Conservation (phyloP, 495 filamentous ascomycete genomes). For the Tuber magnatum region DNA sequence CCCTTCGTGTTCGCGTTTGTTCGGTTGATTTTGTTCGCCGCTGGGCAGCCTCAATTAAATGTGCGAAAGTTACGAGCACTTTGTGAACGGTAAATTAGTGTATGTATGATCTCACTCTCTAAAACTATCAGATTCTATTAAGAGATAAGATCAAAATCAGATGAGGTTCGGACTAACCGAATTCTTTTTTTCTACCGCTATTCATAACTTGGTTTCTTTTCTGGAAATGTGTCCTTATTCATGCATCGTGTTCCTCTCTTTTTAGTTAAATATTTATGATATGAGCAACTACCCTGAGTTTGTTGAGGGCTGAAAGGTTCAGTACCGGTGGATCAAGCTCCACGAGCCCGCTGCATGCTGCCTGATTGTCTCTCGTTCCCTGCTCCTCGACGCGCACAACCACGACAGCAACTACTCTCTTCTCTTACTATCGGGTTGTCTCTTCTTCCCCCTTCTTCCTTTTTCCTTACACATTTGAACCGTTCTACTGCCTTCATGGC, state of each 20-base stretch:
- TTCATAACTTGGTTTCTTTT: not conserved
- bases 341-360: not conserved
- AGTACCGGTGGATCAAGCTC: not conserved
- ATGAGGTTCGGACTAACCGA: not conserved
- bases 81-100: no score
- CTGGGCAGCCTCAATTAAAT: no score
- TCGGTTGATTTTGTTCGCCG: no score
- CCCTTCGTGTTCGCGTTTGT: no score
- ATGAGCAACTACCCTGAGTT: not conserved
- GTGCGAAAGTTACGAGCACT: no score
- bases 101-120: no score
- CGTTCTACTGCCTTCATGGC: conserved; percentile 18
- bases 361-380: not conserved
- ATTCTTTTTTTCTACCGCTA: not conserved
- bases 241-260: not conserved
- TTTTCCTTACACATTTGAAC: not conserved
- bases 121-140: no score
- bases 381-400: not conserved
- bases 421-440: not conserved
- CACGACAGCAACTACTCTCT: conserved; percentile 1
- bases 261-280: not conserved
- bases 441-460: not conserved
- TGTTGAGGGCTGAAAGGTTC: not conserved
- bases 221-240: not conserved
- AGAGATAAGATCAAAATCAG: not conserved